Evolutionary conservation across 108 stramenopile species (phyloP), one percentile per base, ranked within the genome.

Genomic region (Cyclotella kingstonii): DNA sequence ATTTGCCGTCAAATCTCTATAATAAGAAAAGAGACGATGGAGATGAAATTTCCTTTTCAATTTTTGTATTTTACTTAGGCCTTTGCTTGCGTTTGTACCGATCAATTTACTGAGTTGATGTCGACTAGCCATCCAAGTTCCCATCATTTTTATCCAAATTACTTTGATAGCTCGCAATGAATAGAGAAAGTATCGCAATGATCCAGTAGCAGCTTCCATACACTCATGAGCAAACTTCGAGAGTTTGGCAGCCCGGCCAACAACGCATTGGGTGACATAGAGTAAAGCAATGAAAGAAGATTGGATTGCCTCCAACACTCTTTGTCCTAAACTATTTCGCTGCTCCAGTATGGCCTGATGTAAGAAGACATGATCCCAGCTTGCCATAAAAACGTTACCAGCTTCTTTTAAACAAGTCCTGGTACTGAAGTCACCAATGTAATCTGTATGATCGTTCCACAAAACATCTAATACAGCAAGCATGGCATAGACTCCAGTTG

Each of bases 101-200:
- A 36, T 54, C 17, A 29, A 17, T 21, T n/a, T 18, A 29, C 49
- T 54, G 39, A 8, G 22, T 60, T 23, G 31, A 14, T 27, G 9
- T 10, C 35, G 27, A 48, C 10, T 44, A 28, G 33, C 36, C 12
- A 45, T n/a, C 15, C 10, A 7, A 58, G 14, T 5, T 52, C 41
- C 36, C 21, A 67, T 25, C 4, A 52, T 18, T 29, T 56, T 54
- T 9, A 36, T 18, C 74, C 48, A 52, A n/a, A 76, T 2, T 10
- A 68, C 55, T 30, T 68, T 62, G 19, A 58, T 21, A 1, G 74
- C 62, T 59, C 74, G 22, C 27, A 58, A 21, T 26, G 48, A 19
- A 59, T 63, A 76, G 15, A 76, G 54, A 11, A 54, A 55, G 46
- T 76, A 76, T 15, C 66, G 60, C 21, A 76, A 48, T 0, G 74